Evolutionary conservation across 1,284 basidiomycete genomes (phyloP), one percentile per base, ranked within the genome.

Genomic region (Cryptococcus sp.): DNA sequence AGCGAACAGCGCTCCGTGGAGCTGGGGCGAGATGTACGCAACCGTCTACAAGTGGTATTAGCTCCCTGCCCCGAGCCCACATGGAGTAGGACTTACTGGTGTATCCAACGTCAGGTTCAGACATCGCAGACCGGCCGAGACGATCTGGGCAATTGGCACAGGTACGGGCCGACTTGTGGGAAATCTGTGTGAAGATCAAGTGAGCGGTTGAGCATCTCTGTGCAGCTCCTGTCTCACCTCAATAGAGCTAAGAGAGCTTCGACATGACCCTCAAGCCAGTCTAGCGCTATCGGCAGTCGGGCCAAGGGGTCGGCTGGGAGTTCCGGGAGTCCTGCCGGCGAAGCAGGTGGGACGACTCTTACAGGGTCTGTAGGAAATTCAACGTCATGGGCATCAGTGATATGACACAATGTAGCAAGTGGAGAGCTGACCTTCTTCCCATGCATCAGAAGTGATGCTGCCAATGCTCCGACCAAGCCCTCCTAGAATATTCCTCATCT

Each of bases 111-210:
- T 82, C 52, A 86, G 83, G 39, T 82, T 80, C 34, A 93, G 68
- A 34, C 78, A 74, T 46, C 73, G 67, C 7, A 78, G 59, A 5
- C 73, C 72, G 4, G 80, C 62, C 0, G 69, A 59, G 8, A 80
- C 70, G 13, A 81, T 59, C 49, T 71, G 67, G 6, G 89, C 89
- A 15, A 91, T 70, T 0, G 92, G 89, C 2, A 94, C 71, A 46
- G 84, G 82, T 1, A 94, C 87, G 8, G 89, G 85, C 17, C 90
- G 84, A 44, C 81, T 77, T 2, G 83, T 84, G 0, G 83, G 78
- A 15, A 84, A 80, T 49, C 88, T 89, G 22, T 3, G 5, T 43
- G 13, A 45, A 37, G 3, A 44, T 2, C 6, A 45, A 5, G 16
- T 19, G 43, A 51, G 29, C 17, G 45, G 7, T 19, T 61, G 25